phyloP scores from a whole-genome alignment of 2,329 filamentous ascomycete genomes.

The Hymenoscyphus salicellus region DNA sequence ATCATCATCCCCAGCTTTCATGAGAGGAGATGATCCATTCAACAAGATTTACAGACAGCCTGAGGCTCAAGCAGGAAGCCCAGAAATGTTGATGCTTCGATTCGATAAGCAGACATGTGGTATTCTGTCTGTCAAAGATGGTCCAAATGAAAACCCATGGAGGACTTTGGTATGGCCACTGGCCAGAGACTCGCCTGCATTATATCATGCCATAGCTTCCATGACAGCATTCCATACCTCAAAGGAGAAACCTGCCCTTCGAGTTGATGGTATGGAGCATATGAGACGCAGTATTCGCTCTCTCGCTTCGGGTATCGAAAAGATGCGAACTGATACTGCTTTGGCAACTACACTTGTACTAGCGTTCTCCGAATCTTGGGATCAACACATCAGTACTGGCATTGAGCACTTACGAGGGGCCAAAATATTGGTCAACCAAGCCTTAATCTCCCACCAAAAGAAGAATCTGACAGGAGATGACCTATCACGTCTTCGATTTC shows the following conservation, averaged over 20 bases:
- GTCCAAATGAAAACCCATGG: slow-evolving; percentile 68
- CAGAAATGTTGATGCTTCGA: slow-evolving; percentile 59
- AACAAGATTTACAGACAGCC: slow-evolving; percentile 45
- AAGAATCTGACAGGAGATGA: slow-evolving; percentile 45
- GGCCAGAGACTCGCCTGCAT: slow-evolving; percentile 58
- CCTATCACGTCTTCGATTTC: slow-evolving; percentile 57
- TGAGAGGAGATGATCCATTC: slow-evolving; percentile 23
- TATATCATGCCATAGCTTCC: slow-evolving; percentile 66
- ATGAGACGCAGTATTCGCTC: slow-evolving; percentile 62
- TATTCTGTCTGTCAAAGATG: slow-evolving; percentile 69
- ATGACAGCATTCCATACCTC: slow-evolving; percentile 68
- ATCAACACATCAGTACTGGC: slow-evolving; percentile 65
- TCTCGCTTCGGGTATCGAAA: slow-evolving; percentile 57
- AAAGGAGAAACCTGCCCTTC: slow-evolving; percentile 53
- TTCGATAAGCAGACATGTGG: slow-evolving; percentile 67
- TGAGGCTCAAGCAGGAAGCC: slow-evolving; percentile 48
- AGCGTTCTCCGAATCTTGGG: slow-evolving; percentile 70
- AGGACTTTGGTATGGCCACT: slow-evolving; percentile 68
- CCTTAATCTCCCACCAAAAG: slow-evolving; percentile 47
- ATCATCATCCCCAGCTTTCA: neutral
- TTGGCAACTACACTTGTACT: slow-evolving; percentile 68
- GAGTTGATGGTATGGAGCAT: slow-evolving; percentile 64
- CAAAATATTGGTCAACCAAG: slow-evolving; percentile 59
- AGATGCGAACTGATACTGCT: slow-evolving; percentile 62
- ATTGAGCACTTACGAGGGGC: slow-evolving; percentile 68